These are phyloP conservation scores for Globisporangium alternatum DNA, from an alignment of 352 stramenopile species.

Conservation along the genomic window DNA sequence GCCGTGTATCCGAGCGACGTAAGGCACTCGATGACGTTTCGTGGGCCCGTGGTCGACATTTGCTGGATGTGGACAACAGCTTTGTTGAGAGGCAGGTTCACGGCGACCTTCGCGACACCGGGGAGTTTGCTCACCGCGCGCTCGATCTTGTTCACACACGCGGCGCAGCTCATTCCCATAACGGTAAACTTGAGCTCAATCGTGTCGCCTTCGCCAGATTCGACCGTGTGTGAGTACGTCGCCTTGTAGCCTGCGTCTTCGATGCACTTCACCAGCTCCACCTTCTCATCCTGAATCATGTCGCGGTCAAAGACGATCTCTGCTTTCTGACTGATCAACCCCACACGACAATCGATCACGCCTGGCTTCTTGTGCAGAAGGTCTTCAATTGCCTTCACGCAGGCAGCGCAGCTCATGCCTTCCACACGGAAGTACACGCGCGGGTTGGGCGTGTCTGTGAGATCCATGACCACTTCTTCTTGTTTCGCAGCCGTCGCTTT, in stretches of 20 bases:
- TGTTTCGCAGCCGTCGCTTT: slow-evolving; percentile 26
- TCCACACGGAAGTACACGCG: slow-evolving; percentile 80
- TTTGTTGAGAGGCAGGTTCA: slow-evolving; percentile 67
- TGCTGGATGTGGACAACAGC: slow-evolving; percentile 79
- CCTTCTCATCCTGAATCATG: slow-evolving; percentile 53
- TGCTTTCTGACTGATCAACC: slow-evolving; percentile 84
- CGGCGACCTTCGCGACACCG: slow-evolving; percentile 69
- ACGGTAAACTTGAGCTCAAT: slow-evolving; percentile 81
- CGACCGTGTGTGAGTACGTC: slow-evolving; percentile 74
- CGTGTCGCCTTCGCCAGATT: slow-evolving; percentile 71
- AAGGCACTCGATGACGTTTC: slow-evolving; percentile 72
- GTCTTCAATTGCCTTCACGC: slow-evolving; percentile 87
- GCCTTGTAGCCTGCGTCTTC: slow-evolving; percentile 74
- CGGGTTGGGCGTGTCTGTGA: slow-evolving; percentile 44
- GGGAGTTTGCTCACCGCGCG: slow-evolving; percentile 51
- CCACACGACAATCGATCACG: slow-evolving; percentile 76
- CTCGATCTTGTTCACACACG: slow-evolving; percentile 71
- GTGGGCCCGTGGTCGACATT: slow-evolving; percentile 66
- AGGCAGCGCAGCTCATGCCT: slow-evolving; percentile 86
- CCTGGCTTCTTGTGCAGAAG: slow-evolving; percentile 55
- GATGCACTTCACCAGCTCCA: slow-evolving; percentile 53
- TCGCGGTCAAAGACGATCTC: slow-evolving; percentile 81
- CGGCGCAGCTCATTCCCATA: slow-evolving; percentile 58
- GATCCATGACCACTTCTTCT: slow-evolving; percentile 30
- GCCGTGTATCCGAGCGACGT: slow-evolving; percentile 55